Evolutionary conservation across 805 yeast genomes (phyloP), one percentile per base, ranked within the genome.

Genomic region (Kazachstania taianensis): DNA sequence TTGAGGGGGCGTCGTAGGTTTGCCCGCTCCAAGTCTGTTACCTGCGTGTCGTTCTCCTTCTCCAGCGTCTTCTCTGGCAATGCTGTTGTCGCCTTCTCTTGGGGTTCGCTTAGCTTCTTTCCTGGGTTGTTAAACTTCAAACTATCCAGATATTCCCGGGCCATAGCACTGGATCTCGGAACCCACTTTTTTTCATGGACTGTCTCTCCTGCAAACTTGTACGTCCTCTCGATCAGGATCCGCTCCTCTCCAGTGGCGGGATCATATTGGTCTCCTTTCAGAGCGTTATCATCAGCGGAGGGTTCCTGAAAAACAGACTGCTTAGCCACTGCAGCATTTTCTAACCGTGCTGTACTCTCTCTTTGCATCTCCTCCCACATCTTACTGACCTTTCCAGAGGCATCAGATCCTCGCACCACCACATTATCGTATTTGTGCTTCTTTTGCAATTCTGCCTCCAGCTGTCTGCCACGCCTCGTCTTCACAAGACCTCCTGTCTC

Each of bases 191-290:
- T 78, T 50, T 87, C 95, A 0, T 80, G 73, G 2, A 81, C 67
- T 2, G 75, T 65, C 48, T 81, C 81, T 5, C 96, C 96, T 0
- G 98, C 97, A 67, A 85, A 89, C 39, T 82, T 81, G 53, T 83
- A 89, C 2, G 78, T 73, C 42, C 92, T 69, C 41, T 73, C 77
- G 38, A 89, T 86, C 46, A 75, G 73, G 38, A 89, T 71, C 52
- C 69, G 69, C 34, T 77, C 76, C 13, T 65, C 69, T n/a, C n/a
- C n/a, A n/a, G n/a, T n/a, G n/a, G n/a, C n/a, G n/a, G n/a, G n/a
- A n/a, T n/a, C n/a, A n/a, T n/a, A n/a, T 13, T 48, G 28, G 15
- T 20, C 18, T 19, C 51, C 18, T 2, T 33, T 29, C 1, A 23
- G 27, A 5, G 28, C 22, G 5, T n/a, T 9, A 9, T 16, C 38